Conservation (phyloP, 495 filamentous ascomycete species). For the Xanthoparmelia taractica region DNA sequence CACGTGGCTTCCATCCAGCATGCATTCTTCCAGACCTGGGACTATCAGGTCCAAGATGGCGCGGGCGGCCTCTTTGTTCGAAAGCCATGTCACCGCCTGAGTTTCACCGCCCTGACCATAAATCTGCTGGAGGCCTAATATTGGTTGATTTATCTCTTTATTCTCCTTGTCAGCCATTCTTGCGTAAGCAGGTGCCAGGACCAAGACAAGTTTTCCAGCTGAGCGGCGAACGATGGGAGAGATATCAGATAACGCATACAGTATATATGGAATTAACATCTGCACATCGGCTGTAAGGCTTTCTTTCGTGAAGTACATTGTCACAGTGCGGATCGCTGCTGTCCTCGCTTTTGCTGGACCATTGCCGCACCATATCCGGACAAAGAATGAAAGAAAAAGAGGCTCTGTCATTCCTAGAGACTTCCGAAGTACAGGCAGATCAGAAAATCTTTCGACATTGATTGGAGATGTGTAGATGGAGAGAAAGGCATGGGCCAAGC, state of each 20-base stretch:
- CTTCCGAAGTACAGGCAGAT: conserved; percentile 50
- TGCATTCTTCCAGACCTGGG: conserved; percentile 71
- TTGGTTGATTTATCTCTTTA: conserved; percentile 30
- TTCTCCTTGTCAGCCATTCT: conserved; percentile 33
- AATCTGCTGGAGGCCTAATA: conserved; percentile 47
- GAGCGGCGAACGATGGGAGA: conserved; percentile 66
- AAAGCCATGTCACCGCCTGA: conserved; percentile 50
- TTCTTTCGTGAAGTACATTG: conserved; percentile 43
- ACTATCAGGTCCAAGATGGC: conserved; percentile 58
- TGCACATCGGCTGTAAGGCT: conserved; percentile 59
- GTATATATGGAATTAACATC: conserved; percentile 65
- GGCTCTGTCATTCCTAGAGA: conserved; percentile 48
- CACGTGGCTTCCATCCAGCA: conserved; percentile 63
- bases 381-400: conserved; percentile 69
- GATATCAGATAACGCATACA: conserved; percentile 65
- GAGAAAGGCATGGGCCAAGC: conserved; percentile 56
- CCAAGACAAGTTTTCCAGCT: conserved; percentile 54
- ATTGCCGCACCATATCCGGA: conserved; percentile 62
- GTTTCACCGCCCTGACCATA: conserved; percentile 49
- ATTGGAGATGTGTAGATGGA: conserved; percentile 43
- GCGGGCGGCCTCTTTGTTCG: conserved; percentile 45
- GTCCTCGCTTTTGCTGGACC: conserved; percentile 59
- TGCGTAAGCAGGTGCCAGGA: conserved; percentile 34
- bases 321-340: conserved; percentile 57
- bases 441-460: conserved; percentile 49